Percentiles rank a stretch among this genome's conserved stretches.
Evolutionary conservation across 805 yeast genomes (phyloP).

Genomic region (Myxozyma geophila): DNA sequence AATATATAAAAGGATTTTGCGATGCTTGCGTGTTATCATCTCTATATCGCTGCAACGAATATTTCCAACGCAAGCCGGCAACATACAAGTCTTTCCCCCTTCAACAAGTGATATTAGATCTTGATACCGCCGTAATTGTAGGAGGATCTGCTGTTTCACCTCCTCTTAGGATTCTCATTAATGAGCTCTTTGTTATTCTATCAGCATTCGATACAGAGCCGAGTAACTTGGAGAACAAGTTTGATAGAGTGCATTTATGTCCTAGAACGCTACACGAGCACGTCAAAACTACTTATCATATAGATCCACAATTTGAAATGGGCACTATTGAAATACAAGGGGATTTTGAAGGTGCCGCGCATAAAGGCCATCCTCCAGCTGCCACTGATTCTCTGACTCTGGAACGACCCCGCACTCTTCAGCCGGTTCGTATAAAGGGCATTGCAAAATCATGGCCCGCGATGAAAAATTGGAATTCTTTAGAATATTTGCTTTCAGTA

Average conservation of each 20-base stretch:
- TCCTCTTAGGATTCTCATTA: slow-evolving; percentile 7
- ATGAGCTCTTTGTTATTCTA: slow-evolving; percentile 1
- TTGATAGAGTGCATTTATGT: not conserved
- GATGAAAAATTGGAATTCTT: slow-evolving; percentile 35
- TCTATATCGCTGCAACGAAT: not conserved
- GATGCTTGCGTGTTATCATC: slow-evolving; percentile 21
- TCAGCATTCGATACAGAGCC: not conserved
- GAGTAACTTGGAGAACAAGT: not conserved
- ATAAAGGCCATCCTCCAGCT: not conserved
- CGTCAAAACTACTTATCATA: not conserved
- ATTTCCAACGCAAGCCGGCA: not conserved
- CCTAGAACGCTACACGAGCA: not conserved
- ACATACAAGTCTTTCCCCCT: not conserved
- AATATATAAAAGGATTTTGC: slow-evolving; percentile 7
- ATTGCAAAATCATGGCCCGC: slow-evolving; percentile 34
- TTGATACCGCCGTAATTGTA: slow-evolving; percentile 22
- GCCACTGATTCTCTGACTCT: no score
- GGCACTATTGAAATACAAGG: not conserved
- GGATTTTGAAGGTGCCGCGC: not conserved
- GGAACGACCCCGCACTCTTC: not conserved
- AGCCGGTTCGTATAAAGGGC: slow-evolving; percentile 19
- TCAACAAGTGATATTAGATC: slow-evolving; percentile 3
- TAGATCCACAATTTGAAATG: not conserved
- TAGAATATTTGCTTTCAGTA: slow-evolving; percentile 31
- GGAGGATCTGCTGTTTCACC: slow-evolving; percentile 16